These are phyloP conservation scores for Pneumocystis oryctolagi DNA, from an alignment of 1,139 yeast species.

Conservation along the genomic window DNA sequence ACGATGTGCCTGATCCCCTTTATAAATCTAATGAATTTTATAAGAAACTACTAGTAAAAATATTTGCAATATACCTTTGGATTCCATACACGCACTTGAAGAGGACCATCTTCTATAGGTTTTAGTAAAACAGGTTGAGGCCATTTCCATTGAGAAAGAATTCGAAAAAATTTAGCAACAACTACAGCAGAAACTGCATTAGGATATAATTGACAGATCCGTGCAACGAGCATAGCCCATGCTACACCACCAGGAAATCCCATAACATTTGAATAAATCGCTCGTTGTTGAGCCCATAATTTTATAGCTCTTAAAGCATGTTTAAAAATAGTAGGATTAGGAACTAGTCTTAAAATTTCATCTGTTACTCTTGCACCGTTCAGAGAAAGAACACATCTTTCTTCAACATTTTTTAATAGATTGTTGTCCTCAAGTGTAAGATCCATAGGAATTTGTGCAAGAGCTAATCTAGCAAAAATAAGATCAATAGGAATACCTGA, in stretches of 20 bases:
- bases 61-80: conserved; percentile 35
- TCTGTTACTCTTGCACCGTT: conserved; percentile 98
- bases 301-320: conserved; percentile 86
- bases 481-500: conserved; percentile 83
- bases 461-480: conserved; percentile 64
- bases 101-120: conserved; percentile 90
- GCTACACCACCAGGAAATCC: conserved; percentile 99
- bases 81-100: conserved; percentile 94
- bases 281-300: conserved; percentile 92
- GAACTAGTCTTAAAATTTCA: conserved; percentile 74
- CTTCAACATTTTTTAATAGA: conserved; percentile 70
- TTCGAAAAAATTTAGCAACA: conserved; percentile 72
- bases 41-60: neutral
- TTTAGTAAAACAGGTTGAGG: conserved; percentile 92
- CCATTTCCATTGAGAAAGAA: conserved; percentile 88
- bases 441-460: conserved; percentile 64
- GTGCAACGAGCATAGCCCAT: conserved; percentile 97
- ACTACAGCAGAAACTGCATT: conserved; percentile 89
- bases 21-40: conserved; percentile 33
- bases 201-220: conserved; percentile 91
- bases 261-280: conserved; percentile 81
- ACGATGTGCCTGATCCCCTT: conserved; percentile 72
- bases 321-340: conserved; percentile 83
- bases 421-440: conserved; percentile 73
- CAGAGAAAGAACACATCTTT: conserved; percentile 69